Percentiles rank a stretch among this genome's conserved stretches.
phyloP scores from a whole-genome alignment of 2,329 filamentous ascomycete species.

The Calonectria multiphialidica region DNA sequence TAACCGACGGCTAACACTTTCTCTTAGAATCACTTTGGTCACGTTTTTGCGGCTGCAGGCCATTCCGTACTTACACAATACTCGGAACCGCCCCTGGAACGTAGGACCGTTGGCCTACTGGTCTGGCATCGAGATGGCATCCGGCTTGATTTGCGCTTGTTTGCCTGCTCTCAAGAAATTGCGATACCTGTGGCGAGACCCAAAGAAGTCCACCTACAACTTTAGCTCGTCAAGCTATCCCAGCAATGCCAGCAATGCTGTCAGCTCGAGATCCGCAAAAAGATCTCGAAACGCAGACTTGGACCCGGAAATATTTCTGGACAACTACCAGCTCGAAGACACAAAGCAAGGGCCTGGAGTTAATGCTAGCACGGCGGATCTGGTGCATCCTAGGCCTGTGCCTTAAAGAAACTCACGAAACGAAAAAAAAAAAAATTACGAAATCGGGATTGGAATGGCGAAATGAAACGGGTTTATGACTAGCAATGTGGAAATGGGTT shows the following conservation, averaged over 20 bases:
- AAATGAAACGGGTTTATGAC: too few relatives aligned
- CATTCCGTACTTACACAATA: neutral
- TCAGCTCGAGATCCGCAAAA: neutral
- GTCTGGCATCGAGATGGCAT: neutral
- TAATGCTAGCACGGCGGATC: neutral
- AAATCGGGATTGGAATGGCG: too few relatives aligned
- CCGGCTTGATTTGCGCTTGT: neutral
- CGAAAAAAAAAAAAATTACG: too few relatives aligned
- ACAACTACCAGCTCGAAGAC: neutral
- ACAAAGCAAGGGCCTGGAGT: neutral
- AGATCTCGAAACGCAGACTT: neutral
- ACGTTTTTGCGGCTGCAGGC: neutral
- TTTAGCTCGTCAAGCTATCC: neutral
- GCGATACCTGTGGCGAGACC: neutral
- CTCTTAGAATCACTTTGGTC: neutral
- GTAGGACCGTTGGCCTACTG: neutral
- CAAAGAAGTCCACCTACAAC: neutral
- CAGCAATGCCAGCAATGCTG: neutral
- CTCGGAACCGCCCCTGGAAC: neutral
- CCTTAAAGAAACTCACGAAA: neutral
- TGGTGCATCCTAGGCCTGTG: neutral
- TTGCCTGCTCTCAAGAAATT: neutral
- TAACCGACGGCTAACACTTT: neutral
- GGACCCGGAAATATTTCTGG: neutral
- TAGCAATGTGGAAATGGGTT: too few relatives aligned